A percentile compares a stretch with the other conserved stretches of the same genome.
These are phyloP conservation scores for Neoboletus subvelutipes DNA, from an alignment of 768 basidiomycete genomes.

Conservation along the genomic window DNA sequence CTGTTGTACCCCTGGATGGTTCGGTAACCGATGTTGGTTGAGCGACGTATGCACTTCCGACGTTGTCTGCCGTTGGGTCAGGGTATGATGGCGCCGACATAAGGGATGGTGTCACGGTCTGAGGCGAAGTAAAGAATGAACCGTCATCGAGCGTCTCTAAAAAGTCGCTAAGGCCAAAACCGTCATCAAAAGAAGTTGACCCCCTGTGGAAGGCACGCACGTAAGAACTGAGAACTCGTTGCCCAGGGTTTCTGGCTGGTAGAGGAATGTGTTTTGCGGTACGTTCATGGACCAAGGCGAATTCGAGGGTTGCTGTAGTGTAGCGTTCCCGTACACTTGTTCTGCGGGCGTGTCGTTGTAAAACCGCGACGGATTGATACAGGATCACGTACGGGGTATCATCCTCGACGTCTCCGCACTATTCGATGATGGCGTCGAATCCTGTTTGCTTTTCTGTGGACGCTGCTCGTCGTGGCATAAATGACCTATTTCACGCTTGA, in stretches of 20 bases:
- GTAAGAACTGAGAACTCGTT: conserved; percentile 83
- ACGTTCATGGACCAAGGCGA: conserved; percentile 57
- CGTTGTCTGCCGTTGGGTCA: conserved; percentile 9
- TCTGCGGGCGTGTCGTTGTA: conserved; percentile 9
- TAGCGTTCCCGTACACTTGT: conserved; percentile 21
- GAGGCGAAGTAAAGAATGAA: conserved; percentile 68
- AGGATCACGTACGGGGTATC: conserved; percentile 22
- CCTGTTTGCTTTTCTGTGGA: conserved; percentile 48
- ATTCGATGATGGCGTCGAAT: conserved; percentile 26
- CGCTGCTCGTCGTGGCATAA: conserved; percentile 87
- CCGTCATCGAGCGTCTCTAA: conserved; percentile 85
- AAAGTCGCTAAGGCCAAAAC: conserved; percentile 60
- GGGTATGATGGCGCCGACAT: conserved; percentile 41
- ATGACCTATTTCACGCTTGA: conserved; percentile 96
- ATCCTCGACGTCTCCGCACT: conserved; percentile 35
- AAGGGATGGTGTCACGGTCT: conserved; percentile 47
- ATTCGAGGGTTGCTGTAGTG: conserved; percentile 29
- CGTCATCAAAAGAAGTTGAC: neutral
- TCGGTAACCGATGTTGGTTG: conserved; percentile 19
- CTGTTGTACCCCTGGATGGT: conserved; percentile 21
- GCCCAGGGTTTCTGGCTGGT: conserved; percentile 71
- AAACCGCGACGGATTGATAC: neutral
- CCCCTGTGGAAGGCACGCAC: conserved; percentile 39
- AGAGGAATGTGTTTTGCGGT: conserved; percentile 54
- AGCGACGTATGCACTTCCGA: conserved; percentile 15